phyloP scores from a whole-genome alignment of 306 rosid genomes.

The Quercus agrifolia region DNA sequence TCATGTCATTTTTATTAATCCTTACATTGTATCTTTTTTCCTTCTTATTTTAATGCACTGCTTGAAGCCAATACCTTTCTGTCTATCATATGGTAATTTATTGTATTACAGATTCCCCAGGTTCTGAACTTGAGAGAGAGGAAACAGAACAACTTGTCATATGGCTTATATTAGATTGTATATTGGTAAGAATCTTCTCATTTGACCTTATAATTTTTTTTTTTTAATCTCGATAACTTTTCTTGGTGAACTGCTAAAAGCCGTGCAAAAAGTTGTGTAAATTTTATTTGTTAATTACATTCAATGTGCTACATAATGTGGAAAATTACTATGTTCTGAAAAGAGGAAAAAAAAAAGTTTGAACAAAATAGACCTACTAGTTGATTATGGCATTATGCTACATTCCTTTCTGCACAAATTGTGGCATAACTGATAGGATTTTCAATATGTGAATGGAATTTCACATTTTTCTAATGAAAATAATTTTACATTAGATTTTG shows the following conservation, averaged over 20 bases:
- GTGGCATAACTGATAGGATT: neutral
- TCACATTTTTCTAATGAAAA: neutral
- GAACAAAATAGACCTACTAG: neutral
- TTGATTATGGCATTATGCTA: neutral
- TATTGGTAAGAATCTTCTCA: slow-evolving; percentile 52
- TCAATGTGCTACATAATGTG: neutral
- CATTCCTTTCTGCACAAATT: neutral
- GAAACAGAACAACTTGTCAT: slow-evolving; percentile 80
- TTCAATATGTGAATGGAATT: neutral
- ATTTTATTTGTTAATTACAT: neutral
- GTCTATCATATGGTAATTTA: slow-evolving; percentile 1
- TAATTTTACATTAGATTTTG: no score
- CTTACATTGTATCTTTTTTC: slow-evolving; percentile 1
- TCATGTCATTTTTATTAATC: neutral
- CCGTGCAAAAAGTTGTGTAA: neutral
- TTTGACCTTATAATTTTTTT: neutral
- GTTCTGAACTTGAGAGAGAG: slow-evolving; percentile 67
- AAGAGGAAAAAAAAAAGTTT: neutral
- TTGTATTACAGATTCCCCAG: slow-evolving; percentile 41
- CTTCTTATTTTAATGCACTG: slow-evolving; percentile 11
- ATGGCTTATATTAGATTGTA: slow-evolving; percentile 63
- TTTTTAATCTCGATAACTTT: neutral
- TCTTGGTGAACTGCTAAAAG: neutral
- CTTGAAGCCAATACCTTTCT: slow-evolving; percentile 3
- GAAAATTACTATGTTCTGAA: neutral